A percentile compares a stretch with the other conserved stretches of the same genome.
phyloP scores from a whole-genome alignment of 176 grass and related monocot genomes.

The Carex scoparia region DNA sequence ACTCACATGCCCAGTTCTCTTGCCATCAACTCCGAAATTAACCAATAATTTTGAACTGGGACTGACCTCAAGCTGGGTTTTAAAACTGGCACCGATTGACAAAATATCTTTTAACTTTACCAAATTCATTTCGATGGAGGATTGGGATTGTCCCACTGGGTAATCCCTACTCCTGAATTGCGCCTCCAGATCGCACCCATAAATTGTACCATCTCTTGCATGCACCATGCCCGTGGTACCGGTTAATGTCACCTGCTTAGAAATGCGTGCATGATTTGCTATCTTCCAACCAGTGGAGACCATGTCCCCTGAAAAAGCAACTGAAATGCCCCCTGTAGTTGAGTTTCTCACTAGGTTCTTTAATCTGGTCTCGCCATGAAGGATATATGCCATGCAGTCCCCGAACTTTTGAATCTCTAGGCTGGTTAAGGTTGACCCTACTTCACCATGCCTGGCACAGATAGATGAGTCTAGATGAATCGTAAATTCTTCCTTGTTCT shows the following conservation, averaged over 20 bases:
- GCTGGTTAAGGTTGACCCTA: constrained; percentile 57
- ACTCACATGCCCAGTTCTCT: constrained; percentile 57
- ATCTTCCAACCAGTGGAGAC: constrained; percentile 59
- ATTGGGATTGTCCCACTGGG: constrained; percentile 46
- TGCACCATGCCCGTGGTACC: constrained; percentile 54
- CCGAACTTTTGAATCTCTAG: constrained; percentile 69
- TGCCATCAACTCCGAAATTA: constrained; percentile 69
- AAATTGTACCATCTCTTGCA: constrained; percentile 44
- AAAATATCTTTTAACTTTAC: constrained; percentile 57
- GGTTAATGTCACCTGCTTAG: constrained; percentile 46
- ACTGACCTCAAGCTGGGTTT: constrained; percentile 60
- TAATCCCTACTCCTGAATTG: constrained; percentile 47
- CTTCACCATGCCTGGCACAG: constrained; percentile 61
- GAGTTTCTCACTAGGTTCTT: constrained; percentile 57
- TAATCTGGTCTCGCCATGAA: constrained; percentile 69
- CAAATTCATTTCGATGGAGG: constrained; percentile 57
- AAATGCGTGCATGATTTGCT: constrained; percentile 56
- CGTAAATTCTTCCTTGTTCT: constrained; percentile 81
- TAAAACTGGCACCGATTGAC: constrained; percentile 53
- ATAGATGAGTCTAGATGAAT: constrained; percentile 80
- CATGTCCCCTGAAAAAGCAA: constrained; percentile 66
- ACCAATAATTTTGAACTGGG: constrained; percentile 47
- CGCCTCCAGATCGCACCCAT: constrained; percentile 58
- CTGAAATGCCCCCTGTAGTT: constrained; percentile 60
- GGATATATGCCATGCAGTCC: constrained; percentile 55